Conservation (phyloP, 441 rosid genomes). For the Adansonia rubrostipa region DNA sequence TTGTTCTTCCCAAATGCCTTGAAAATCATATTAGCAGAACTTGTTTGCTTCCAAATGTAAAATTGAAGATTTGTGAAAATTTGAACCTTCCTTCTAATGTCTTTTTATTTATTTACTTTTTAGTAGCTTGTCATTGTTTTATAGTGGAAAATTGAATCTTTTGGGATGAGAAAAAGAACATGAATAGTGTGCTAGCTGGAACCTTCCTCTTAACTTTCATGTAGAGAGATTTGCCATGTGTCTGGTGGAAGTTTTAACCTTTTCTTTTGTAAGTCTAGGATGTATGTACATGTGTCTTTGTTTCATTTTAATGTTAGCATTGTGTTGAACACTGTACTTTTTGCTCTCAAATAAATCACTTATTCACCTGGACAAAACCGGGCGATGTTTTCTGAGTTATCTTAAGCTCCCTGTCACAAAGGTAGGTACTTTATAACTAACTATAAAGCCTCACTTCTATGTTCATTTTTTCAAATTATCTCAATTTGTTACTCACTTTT, state of each 20-base stretch:
- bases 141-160: slow-evolving; percentile 5
- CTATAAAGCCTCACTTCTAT: not conserved
- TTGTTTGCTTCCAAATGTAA: slow-evolving; percentile 21
- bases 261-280: slow-evolving; percentile 16
- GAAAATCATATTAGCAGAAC: not conserved
- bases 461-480: slow-evolving; percentile 7
- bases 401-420: not conserved
- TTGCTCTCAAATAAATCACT: slow-evolving; percentile 5
- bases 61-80: not conserved
- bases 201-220: not conserved
- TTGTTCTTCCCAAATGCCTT: not conserved
- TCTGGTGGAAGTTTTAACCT: not conserved
- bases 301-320: not conserved
- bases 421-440: not conserved
- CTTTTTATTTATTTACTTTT: not conserved
- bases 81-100: slow-evolving; percentile 4
- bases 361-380: slow-evolving; percentile 4
- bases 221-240: not conserved
- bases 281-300: not conserved
- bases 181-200: not conserved
- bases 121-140: not conserved
- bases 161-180: not conserved
- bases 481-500: not conserved
- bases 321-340: not conserved
- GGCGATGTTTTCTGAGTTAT: not conserved